Percentiles rank a stretch among this genome's conserved stretches.
These are phyloP conservation scores for Fusarium sp. DNA, from an alignment of 2,329 filamentous ascomycete genomes.

Conservation along the genomic window DNA sequence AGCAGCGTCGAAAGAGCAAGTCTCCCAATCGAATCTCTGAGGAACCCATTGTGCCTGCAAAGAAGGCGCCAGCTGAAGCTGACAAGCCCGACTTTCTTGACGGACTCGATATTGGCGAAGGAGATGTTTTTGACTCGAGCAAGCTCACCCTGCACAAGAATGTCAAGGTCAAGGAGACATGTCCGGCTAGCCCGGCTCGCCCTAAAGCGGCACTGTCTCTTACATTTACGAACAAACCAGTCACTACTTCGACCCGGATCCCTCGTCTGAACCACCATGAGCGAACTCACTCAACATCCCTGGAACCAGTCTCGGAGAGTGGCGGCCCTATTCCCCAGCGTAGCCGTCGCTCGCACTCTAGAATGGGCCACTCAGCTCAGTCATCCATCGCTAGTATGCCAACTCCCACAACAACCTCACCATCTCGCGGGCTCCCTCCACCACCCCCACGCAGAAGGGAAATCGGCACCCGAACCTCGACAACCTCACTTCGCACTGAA, in stretches of 20 bases:
- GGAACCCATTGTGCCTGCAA: constrained; percentile 50
- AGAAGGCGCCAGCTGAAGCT: constrained; percentile 52
- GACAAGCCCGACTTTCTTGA: constrained; percentile 83
- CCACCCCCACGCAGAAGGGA: constrained; percentile 73
- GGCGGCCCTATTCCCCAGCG: constrained; percentile 75
- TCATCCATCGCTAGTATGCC: constrained; percentile 74
- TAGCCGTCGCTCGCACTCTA: constrained; percentile 71
- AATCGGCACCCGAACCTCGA: constrained; percentile 65
- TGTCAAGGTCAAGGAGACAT: constrained; percentile 82
- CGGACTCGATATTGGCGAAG: constrained; percentile 87
- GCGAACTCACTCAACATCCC: constrained; percentile 73
- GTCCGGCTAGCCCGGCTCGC: constrained; percentile 75
- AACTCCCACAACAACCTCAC: constrained; percentile 69
- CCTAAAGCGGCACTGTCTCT: constrained; percentile 83
- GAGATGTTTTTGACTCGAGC: constrained; percentile 80
- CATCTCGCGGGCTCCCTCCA: constrained; percentile 64
- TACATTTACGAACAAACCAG: constrained; percentile 87
- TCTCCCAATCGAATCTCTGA: constrained; percentile 63
- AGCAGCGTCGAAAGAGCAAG: constrained; percentile 72
- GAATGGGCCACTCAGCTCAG: constrained; percentile 75
- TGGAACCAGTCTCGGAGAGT: constrained; percentile 94
- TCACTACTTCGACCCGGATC: constrained; percentile 71
- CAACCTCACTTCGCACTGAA: constrained; percentile 65
- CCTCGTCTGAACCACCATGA: constrained; percentile 81
- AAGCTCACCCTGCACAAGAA: constrained; percentile 92